Evolutionary conservation across 2,329 filamentous ascomycete genomes (phyloP), one percentile per base, ranked within the genome.

Genomic region (Monilinia aucupariae): DNA sequence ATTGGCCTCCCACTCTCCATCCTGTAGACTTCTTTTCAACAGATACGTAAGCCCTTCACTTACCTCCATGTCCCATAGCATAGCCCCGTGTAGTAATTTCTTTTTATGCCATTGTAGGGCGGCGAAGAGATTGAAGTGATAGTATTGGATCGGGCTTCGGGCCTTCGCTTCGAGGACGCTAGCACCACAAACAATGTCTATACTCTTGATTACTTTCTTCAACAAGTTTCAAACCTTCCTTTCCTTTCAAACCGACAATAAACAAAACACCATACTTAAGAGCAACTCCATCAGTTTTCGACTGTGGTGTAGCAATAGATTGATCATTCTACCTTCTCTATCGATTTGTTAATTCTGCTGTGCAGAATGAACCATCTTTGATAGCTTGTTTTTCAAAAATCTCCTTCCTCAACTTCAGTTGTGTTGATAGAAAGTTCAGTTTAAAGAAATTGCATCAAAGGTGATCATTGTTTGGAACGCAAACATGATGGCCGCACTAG

Each of bases 161-260:
- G 37, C 51, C 39, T 41, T 54, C 51, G 45, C 54, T 56, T 56
- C 54, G 54, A 30, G 1, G 17, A 20, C n/a, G 27, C 54, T 56
- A 56, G 5, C 7, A 32, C 13, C 4, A 32, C 20, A 17, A n/a
- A 9, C n/a, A 41, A 13, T 15, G 41, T 34, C 45, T 3, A 47
- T 34, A 56, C n/a, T 34, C 7, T 22, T 34, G 3, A 56, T n/a
- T 45, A 47, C 45, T 12, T 45, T 17, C 41, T 55, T 15, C 13
- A 2, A 8, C 30, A 13, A 37, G 32, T 34, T n/a, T 45, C 5
- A 32, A 56, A 22, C 32, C 39, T 32, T 56, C 20, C 6, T 17
- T 22, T 56, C 34, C 25, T 45, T 32, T 32, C 27, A 22, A 56
- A 4, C 15, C 20, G 20, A 34, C 12, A 32, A 34, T 7, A 32